A percentile compares a stretch with the other conserved stretches of the same genome.
phyloP scores from a whole-genome alignment of 2,329 filamentous ascomycete species.

The Trichoderma afroharzianum region DNA sequence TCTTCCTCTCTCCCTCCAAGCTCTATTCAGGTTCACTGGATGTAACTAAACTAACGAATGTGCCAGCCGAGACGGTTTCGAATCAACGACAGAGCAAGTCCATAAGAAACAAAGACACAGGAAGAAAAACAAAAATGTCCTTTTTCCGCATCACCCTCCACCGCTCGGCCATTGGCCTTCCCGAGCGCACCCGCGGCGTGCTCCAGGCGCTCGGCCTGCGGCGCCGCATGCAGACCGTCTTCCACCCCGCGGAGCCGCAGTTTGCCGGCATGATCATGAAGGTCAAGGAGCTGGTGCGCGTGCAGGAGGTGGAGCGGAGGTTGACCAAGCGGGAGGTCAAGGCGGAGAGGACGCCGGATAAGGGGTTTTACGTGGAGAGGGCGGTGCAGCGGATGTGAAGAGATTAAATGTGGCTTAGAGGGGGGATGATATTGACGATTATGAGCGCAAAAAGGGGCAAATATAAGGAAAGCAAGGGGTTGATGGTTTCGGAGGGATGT shows the following conservation, averaged over 20 bases:
- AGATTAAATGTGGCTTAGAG: neutral
- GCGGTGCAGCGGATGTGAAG: slow-evolving; percentile 29
- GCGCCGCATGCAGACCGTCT: slow-evolving; percentile 81
- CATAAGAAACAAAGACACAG: neutral
- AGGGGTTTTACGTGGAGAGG: slow-evolving; percentile 77
- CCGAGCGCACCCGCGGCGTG: slow-evolving; percentile 72
- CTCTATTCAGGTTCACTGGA: neutral
- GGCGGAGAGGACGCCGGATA: slow-evolving; percentile 67
- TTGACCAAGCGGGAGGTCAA: slow-evolving; percentile 67
- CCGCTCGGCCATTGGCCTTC: slow-evolving; percentile 85
- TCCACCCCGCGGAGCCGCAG: slow-evolving; percentile 77
- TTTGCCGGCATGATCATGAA: slow-evolving; percentile 88
- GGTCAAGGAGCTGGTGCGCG: slow-evolving; percentile 86
- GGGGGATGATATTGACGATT: neutral
- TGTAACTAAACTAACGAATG: neutral
- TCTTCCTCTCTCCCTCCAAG: neutral
- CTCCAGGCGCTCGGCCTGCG: slow-evolving; percentile 81
- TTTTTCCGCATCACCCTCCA: slow-evolving; percentile 91
- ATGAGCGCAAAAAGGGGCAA: neutral
- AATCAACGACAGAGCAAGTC: neutral
- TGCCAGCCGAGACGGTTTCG: neutral
- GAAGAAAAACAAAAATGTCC: slow-evolving; percentile 49
- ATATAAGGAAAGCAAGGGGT: neutral
- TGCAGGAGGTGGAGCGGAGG: slow-evolving; percentile 68
- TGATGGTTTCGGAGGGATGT: neutral